A percentile compares a stretch with the other conserved stretches of the same genome.
These are phyloP conservation scores for Acanthamoeba quina DNA, from an alignment of 208 protist species.

Conservation along the genomic window DNA sequence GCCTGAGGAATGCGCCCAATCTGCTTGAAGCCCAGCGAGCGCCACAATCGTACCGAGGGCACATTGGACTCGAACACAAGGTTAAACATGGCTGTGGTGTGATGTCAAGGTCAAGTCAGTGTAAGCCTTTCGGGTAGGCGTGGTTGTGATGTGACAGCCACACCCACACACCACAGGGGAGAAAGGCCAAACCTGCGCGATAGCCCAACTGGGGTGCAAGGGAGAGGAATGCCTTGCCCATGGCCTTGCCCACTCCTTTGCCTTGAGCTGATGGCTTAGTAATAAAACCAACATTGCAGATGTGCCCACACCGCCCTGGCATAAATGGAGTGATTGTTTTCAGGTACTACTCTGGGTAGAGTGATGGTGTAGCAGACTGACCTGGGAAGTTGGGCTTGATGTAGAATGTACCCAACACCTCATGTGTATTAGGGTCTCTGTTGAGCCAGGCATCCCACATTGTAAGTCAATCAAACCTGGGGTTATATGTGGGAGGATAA, in stretches of 20 bases:
- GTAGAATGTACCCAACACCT: conserved; percentile 32
- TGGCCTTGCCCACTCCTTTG: conserved; percentile 22
- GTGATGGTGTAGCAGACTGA: neutral
- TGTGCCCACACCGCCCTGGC: conserved; percentile 15
- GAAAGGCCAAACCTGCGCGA: neutral
- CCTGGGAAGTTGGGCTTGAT: conserved; percentile 65
- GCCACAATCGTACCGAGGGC: conserved; percentile 5
- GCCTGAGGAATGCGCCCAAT: conserved; percentile 6
- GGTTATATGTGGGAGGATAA: neutral
- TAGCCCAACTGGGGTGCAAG: conserved; percentile 21
- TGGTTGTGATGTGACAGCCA: too few relatives aligned
- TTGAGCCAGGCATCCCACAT: neutral
- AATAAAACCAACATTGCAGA: conserved; percentile 30
- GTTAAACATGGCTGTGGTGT: conserved; percentile 46
- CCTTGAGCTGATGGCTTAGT: neutral
- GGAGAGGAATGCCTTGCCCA: neutral
- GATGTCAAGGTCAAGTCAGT: neutral
- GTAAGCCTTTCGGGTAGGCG: too few relatives aligned
- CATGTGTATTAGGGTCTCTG: neutral
- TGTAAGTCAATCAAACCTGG: neutral
- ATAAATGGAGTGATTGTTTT: too few relatives aligned
- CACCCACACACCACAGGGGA: too few relatives aligned
- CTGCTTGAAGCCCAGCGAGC: conserved; percentile 31
- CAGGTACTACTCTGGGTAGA: neutral
- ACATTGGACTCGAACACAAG: conserved; percentile 21